Evolutionary conservation across 768 basidiomycete species (phyloP), one percentile per base, ranked within the genome.

Genomic region (Tephrocybe sp.): DNA sequence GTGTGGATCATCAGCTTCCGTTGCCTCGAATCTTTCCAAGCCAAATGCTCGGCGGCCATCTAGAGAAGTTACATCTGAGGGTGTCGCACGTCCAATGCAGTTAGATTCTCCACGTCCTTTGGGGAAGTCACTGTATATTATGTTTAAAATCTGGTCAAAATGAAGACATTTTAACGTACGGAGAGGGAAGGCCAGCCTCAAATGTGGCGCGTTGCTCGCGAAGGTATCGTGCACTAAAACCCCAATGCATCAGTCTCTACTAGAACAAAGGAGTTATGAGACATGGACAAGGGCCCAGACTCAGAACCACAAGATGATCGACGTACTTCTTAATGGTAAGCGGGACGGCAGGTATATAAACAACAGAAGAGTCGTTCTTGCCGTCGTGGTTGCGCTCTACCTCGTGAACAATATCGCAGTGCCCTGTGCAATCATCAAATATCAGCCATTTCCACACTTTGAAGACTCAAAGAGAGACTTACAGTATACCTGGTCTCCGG

Each of bases 401-500:
- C 3, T 79, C 74, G 58, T 84, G 82, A 9, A 82, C 71, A 9
- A 69, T 64, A 54, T 83, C 82, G 36, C 78, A 80, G 49, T 78
- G 78, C 77, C 78, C 76, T 80, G n/a, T n/a, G n/a, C n/a, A n/a
- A 15, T 4, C 21, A 28, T 45, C 41, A 22, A 13, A 13, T 49
- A 42, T 38, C 34, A 44, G 8, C n/a, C 24, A n/a, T 5, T 16
- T 13, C 12, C 18, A 24, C 3, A 34, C 35, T 4, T 13, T 31
- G 25, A 22, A 6, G 22, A 34, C 3, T 22, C 35, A 22, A 32
- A 34, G 16, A 31, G 26, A 3, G 9, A 63, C 66, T 43, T 47
- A 80, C 79, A 82, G 47, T 80, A 79, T 13, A 83, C 82, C 56
- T 84, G 80, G 62, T 86, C 81, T 0, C 84, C 84, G 3, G 84